Percentiles rank a stretch among this genome's conserved stretches.
These are phyloP conservation scores for Spinacia oleracea DNA, from an alignment of 179 eudicot genomes.

Conservation along the genomic window DNA sequence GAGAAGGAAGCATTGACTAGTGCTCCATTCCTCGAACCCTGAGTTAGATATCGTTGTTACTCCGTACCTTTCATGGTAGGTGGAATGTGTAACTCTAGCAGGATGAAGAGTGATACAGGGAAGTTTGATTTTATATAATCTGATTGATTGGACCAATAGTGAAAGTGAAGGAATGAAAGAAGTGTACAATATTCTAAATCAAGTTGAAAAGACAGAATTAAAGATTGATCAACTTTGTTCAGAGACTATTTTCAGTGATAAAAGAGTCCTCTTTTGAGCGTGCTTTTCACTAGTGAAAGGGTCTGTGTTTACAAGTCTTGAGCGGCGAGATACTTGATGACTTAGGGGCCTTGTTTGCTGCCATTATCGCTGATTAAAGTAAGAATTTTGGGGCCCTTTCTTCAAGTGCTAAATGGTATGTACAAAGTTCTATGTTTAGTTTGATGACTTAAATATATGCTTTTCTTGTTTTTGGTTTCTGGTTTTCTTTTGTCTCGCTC, in stretches of 20 bases:
- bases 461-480: slow-evolving; percentile 27
- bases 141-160: slow-evolving; percentile 19
- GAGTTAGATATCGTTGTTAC: neutral
- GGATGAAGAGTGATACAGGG: slow-evolving; percentile 7
- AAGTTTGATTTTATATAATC: slow-evolving; percentile 14
- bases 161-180: slow-evolving; percentile 18
- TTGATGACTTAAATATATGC: slow-evolving; percentile 10
- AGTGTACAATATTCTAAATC: slow-evolving; percentile 12
- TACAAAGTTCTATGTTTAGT: slow-evolving; percentile 21
- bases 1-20: too few species aligned
- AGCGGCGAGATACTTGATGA: slow-evolving; percentile 44
- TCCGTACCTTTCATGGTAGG: slow-evolving; percentile 18
- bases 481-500: slow-evolving; percentile 25
- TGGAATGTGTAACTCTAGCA: slow-evolving; percentile 2
- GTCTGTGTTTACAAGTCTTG: slow-evolving; percentile 22
- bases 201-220: slow-evolving; percentile 21
- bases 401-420: slow-evolving; percentile 22
- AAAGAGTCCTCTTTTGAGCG: slow-evolving; percentile 11
- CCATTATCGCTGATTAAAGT: slow-evolving; percentile 40
- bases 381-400: slow-evolving; percentile 13
- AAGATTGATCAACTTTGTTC: slow-evolving; percentile 25
- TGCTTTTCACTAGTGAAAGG: slow-evolving; percentile 33
- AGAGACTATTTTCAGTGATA: slow-evolving; percentile 23
- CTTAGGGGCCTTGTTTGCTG: slow-evolving; percentile 31
- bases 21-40: neutral